phyloP scores from a whole-genome alignment of 2,329 filamentous ascomycete genomes.

The Cladobotryum mycophilum region DNA sequence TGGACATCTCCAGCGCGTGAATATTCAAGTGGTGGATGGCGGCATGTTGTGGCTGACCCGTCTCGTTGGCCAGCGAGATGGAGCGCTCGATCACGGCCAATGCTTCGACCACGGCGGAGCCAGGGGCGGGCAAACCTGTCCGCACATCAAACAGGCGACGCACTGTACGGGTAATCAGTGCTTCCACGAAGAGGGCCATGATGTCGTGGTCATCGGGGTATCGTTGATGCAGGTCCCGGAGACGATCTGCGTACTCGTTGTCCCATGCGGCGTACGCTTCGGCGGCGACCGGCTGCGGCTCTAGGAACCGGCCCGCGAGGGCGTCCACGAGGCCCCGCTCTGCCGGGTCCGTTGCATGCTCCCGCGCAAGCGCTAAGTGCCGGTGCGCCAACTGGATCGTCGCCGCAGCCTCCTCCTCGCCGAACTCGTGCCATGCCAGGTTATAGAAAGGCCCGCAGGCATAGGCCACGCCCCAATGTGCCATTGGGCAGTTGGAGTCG shows the following conservation, averaged over 20 bases:
- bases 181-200: constrained; percentile 1
- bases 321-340: constrained; percentile 2
- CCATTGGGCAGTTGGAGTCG: constrained; percentile 52
- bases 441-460: constrained; percentile 65
- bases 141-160: constrained; percentile 3
- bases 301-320: constrained; percentile 1
- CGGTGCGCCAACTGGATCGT: neutral
- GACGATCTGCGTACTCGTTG: constrained; percentile 1
- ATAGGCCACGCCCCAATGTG: constrained; percentile 63
- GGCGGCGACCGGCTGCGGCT: neutral
- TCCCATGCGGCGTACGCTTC: constrained; percentile 2
- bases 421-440: constrained; percentile 54
- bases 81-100: neutral
- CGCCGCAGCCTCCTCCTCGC: neutral
- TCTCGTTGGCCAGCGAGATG: neutral
- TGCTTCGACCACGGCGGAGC: neutral
- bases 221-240: neutral
- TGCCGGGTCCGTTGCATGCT: neutral
- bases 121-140: neutral
- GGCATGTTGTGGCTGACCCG: neutral
- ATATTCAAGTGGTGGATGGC: constrained; percentile 5
- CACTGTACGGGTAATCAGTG: constrained; percentile 1
- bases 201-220: constrained; percentile 1
- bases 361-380: neutral
- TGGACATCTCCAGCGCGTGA: constrained; percentile 61